Conservation (phyloP, 208 protist genomes). For the Leishmania aethiopica region DNA sequence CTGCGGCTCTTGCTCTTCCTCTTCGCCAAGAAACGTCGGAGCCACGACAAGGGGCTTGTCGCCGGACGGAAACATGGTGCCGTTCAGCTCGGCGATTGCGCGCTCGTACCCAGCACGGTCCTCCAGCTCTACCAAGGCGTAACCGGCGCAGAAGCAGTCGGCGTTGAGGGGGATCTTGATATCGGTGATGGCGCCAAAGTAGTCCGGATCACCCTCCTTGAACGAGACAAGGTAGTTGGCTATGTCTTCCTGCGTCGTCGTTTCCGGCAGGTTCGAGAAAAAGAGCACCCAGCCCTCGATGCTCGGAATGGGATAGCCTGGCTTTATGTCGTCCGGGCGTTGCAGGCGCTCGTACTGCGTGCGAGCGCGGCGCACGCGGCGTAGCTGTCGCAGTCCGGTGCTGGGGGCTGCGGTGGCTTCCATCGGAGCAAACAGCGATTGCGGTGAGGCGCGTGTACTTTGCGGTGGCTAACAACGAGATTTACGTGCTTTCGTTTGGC, state of each 20-base stretch:
- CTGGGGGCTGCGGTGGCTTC: conserved; percentile 7
- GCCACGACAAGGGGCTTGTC: conserved; percentile 48
- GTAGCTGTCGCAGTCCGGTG: conserved; percentile 46
- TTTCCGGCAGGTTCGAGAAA: conserved; percentile 63
- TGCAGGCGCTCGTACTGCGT: conserved; percentile 80
- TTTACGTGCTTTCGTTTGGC: background rate
- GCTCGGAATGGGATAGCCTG: conserved; percentile 72
- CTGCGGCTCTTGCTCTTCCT: conserved; percentile 50
- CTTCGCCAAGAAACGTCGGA: conserved; percentile 77
- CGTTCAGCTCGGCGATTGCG: conserved; percentile 63
- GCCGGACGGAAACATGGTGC: conserved; percentile 41
- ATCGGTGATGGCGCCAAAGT: conserved; percentile 70
- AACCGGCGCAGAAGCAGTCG: conserved; percentile 76
- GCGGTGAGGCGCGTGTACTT: background rate
- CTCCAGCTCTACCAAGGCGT: conserved; percentile 78
- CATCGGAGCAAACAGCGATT: conserved; percentile 17
- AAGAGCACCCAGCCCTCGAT: conserved; percentile 88
- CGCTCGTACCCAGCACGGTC: conserved; percentile 57
- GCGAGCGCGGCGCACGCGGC: conserved; percentile 67
- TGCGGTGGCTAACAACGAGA: background rate
- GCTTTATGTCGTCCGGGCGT: conserved; percentile 54
- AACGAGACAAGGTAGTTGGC: conserved; percentile 60
- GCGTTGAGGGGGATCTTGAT: conserved; percentile 68
- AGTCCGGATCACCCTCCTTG: conserved; percentile 49
- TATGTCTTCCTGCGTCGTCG: conserved; percentile 70